A percentile compares a stretch with the other conserved stretches of the same genome.
phyloP scores from a whole-genome alignment of 2,329 filamentous ascomycete genomes.

The Neodidymelliopsis sp. region DNA sequence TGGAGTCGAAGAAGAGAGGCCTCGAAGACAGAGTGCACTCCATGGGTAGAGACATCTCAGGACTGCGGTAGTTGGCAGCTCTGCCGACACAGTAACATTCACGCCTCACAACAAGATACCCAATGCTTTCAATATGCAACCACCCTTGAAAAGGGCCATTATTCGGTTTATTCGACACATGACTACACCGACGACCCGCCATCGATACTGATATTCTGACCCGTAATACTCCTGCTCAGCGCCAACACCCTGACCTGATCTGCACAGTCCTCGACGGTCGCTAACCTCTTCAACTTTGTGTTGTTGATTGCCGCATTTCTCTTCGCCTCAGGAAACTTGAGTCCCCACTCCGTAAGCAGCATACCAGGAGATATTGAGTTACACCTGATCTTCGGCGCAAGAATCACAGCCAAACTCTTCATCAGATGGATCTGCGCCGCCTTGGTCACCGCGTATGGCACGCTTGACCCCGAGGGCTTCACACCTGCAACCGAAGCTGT shows the following conservation, averaged over 20 bases:
- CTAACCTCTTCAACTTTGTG: slow-evolving; percentile 59
- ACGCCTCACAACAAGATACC: slow-evolving; percentile 11
- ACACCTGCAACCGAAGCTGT: slow-evolving; percentile 71
- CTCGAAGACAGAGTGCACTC: slow-evolving; percentile 71
- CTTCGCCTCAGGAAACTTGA: slow-evolving; percentile 57
- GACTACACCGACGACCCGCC: slow-evolving; percentile 42
- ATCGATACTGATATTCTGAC: slow-evolving; percentile 50
- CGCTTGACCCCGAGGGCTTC: slow-evolving; percentile 68
- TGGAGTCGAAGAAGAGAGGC: slow-evolving; percentile 68
- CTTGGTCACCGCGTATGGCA: slow-evolving; percentile 81
- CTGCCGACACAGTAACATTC: too few relatives aligned
- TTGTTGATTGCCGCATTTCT: slow-evolving; percentile 52
- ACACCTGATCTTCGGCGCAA: slow-evolving; percentile 68
- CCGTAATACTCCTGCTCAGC: slow-evolving; percentile 46
- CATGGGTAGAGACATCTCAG: slow-evolving; percentile 73
- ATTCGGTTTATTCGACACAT: not conserved
- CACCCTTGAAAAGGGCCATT: not conserved
- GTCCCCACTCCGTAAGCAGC: slow-evolving; percentile 65
- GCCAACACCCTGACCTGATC: slow-evolving; percentile 47
- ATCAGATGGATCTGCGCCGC: slow-evolving; percentile 74
- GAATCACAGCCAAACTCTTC: slow-evolving; percentile 68
- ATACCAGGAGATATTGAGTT: slow-evolving; percentile 72
- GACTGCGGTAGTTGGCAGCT: slow-evolving; percentile 58
- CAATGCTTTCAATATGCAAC: not conserved
- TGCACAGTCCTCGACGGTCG: slow-evolving; percentile 59